Conservation (phyloP, 495 filamentous ascomycete genomes). For the Penicillium waksmanii region DNA sequence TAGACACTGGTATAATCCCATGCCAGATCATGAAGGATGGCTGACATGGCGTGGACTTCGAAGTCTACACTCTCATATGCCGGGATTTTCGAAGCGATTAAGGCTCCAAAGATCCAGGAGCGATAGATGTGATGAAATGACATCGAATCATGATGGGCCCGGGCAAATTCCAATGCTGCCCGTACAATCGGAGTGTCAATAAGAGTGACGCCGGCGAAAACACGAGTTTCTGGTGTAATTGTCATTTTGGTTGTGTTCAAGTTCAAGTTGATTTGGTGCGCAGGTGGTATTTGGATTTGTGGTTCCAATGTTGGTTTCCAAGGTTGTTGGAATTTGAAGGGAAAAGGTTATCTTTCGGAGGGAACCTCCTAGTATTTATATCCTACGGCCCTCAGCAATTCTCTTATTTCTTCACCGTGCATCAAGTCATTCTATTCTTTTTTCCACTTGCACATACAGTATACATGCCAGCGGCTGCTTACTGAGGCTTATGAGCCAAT, state of each 20-base stretch:
- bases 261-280: not conserved
- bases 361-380: too few species aligned
- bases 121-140: constrained; percentile 56
- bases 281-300: too few species aligned
- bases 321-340: too few species aligned
- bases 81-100: constrained; percentile 42
- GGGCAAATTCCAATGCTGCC: constrained; percentile 43
- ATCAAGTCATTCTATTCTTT: too few species aligned
- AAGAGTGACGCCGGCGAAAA: constrained; percentile 33
- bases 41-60: constrained; percentile 51
- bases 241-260: not conserved
- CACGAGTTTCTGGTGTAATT: constrained; percentile 6
- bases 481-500: not conserved
- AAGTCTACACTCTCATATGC: constrained; percentile 36
- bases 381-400: too few species aligned
- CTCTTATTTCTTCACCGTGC: too few species aligned
- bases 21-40: constrained; percentile 55
- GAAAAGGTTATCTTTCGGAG: too few species aligned
- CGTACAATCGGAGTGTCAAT: constrained; percentile 44
- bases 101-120: constrained; percentile 45
- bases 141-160: constrained; percentile 31
- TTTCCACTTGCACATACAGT: too few species aligned
- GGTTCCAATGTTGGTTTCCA: too few species aligned
- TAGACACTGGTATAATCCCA: constrained; percentile 43
- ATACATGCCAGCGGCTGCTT: not conserved